These are phyloP conservation scores for Chenopodium suecicum DNA, from an alignment of 148 eudicot genomes.

Conservation along the genomic window DNA sequence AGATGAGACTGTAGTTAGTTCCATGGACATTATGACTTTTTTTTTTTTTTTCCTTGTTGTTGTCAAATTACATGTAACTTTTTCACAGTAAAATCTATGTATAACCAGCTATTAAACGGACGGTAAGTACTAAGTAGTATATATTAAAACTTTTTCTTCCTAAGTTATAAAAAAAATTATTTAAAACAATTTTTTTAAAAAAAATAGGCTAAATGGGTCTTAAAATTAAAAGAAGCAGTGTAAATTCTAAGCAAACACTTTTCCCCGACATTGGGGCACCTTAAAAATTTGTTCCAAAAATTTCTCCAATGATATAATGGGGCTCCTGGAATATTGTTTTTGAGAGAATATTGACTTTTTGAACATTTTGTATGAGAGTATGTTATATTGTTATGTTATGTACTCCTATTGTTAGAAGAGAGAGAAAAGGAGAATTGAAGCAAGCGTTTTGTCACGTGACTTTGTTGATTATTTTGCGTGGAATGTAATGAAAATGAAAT, in stretches of 20 bases:
- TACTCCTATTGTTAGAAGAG: not conserved
- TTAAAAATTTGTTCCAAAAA: constrained; percentile 24
- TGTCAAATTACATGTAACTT: no score
- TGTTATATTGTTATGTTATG: not conserved
- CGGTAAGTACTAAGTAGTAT: no score
- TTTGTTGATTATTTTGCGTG: constrained; percentile 29
- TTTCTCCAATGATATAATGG: constrained; percentile 30
- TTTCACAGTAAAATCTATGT: no score
- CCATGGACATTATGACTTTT: no score
- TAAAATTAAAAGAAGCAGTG: not conserved
- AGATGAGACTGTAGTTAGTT: no score
- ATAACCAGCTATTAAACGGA: no score
- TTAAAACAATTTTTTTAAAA: no score
- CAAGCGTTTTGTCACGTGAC: constrained; percentile 26
- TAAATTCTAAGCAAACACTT: constrained; percentile 25
- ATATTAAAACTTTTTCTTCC: no score
- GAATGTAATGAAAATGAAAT: constrained; percentile 27
- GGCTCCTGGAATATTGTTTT: constrained; percentile 25
- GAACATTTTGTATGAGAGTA: not conserved
- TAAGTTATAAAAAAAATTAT: no score
- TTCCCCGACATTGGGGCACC: constrained; percentile 30
- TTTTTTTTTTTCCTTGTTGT: no score
- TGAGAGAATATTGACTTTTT: constrained; percentile 30
- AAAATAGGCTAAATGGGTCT: not conserved
- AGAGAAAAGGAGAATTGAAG: not conserved